Base-by-base conservation (phyloP, 2,329 filamentous ascomycete species). In the Gnomoniopsis smithogilvyi region DNA sequence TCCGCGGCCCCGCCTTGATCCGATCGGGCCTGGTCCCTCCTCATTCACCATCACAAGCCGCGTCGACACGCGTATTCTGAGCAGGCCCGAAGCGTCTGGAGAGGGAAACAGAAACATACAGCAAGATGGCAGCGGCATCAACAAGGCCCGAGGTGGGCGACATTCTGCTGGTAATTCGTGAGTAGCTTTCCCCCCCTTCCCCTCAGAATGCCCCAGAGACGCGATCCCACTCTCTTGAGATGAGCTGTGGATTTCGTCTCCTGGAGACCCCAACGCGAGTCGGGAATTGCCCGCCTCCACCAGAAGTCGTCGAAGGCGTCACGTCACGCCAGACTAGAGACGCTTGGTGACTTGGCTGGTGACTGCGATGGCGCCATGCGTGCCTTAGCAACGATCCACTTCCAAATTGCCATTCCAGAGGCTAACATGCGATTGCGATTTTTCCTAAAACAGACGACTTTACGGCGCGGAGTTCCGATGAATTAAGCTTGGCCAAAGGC, bases 391-490 rank as follows among this genome's bases (percentile, higher is more conserved):
- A 30, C 26, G n/a, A 30, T 30, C 26, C 26, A 47, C 45, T 12
- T 14, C 21, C 3, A 24, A 26, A 26, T 47, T 41, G 41, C 47
- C 22, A 59, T 59, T 51, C 48, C 45, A n/a, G 36, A 24, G 50
- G 45, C 60, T 62, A 49, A 62, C 60, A 56, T 36, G 51, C 30
- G 52, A 34, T 51, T 26, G 52, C 49, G 52, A 38, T 50, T 19
- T 24, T 47, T 33, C 11, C 17, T 22, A 47, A 38, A 56, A 51
- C 64, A 96, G 92, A 99, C 76, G 92, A 97, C 75, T 98, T 99
- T 73, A 80, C 87, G 66, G 93, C 94, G 59, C 87, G 95, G 66
- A 96, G 92, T 73, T 89, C 91, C 59, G 95, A 99, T 76, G 95
- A 99, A 80, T 81, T 99, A 69, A 96, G 86, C 67, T 81, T 99